Evolutionary conservation across 331 rosid genomes (phyloP).

Genomic region (Quercus lobata): DNA sequence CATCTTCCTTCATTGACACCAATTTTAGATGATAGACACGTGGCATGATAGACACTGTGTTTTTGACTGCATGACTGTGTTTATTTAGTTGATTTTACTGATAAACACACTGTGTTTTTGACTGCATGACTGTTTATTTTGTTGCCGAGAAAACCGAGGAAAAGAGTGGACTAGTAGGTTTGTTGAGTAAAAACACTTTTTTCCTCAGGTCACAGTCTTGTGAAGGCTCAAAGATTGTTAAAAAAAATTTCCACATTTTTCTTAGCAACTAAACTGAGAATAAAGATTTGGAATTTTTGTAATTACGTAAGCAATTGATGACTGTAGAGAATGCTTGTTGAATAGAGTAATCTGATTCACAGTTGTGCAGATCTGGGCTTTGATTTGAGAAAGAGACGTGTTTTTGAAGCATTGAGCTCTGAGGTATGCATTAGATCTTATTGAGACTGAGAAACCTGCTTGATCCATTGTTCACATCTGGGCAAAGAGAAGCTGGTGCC

Average conservation of each 20-base stretch:
- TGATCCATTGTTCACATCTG: slow-evolving; percentile 35
- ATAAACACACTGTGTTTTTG: too few relatives aligned
- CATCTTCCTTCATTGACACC: not conserved
- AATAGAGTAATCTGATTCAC: slow-evolving; percentile 20
- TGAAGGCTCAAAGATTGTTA: slow-evolving; percentile 1
- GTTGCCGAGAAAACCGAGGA: not conserved
- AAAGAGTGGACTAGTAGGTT: not conserved
- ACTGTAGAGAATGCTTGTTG: slow-evolving; percentile 26
- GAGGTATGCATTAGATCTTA: slow-evolving; percentile 40
- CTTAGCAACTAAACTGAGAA: not conserved
- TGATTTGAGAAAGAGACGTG: slow-evolving; percentile 14
- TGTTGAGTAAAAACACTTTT: not conserved
- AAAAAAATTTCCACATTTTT: not conserved
- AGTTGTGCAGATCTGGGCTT: slow-evolving; percentile 31
- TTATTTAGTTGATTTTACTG: too few relatives aligned
- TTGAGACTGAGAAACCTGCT: slow-evolving; percentile 30
- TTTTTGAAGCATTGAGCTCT: not conserved
- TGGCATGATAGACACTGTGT: slow-evolving; percentile 2
- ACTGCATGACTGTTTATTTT: too few relatives aligned
- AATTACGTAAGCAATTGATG: not conserved
- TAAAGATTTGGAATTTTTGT: slow-evolving; percentile 7
- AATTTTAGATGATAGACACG: slow-evolving; percentile 16
- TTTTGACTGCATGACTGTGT: too few relatives aligned
- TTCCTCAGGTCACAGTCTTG: slow-evolving; percentile 6
- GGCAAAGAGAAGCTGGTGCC: slow-evolving; percentile 23